Evolutionary conservation across 2,329 filamentous ascomycete species (phyloP).

Genomic region (Pyricularia sp.): DNA sequence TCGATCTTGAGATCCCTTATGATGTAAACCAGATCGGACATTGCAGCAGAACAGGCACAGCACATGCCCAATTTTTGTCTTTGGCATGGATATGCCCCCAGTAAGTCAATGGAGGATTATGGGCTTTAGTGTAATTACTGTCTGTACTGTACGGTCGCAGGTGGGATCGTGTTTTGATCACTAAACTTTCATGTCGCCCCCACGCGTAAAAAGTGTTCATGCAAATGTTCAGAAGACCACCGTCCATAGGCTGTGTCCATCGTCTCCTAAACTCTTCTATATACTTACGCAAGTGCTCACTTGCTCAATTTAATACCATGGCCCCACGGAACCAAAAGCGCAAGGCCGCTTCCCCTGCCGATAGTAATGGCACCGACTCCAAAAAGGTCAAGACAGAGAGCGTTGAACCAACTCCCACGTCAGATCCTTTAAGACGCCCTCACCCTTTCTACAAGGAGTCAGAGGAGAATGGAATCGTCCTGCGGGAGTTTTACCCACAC

Average conservation of each 20-base stretch:
- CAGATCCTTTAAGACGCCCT: constrained; percentile 29
- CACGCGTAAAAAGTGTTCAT: background rate
- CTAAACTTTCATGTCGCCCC: background rate
- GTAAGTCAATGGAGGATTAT: background rate
- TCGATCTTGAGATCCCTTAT: constrained; percentile 1
- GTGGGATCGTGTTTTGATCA: background rate
- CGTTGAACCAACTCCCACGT: background rate
- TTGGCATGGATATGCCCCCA: background rate
- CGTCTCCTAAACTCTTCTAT: background rate
- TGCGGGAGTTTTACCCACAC: constrained; percentile 70
- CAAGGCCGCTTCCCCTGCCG: constrained; percentile 12
- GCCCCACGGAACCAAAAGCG: constrained; percentile 17
- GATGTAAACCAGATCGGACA: constrained; percentile 1
- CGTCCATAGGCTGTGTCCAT: background rate
- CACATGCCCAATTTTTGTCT: background rate
- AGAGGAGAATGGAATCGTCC: constrained; percentile 51
- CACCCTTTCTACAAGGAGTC: constrained; percentile 36
- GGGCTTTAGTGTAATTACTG: background rate
- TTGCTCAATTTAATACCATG: constrained; percentile 12
- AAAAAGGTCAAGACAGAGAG: constrained; percentile 12
- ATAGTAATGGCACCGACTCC: constrained; percentile 11
- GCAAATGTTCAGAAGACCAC: background rate
- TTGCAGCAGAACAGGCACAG: background rate
- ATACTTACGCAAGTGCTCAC: background rate
- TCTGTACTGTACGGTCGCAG: background rate